Conservation (phyloP, 495 filamentous ascomycete genomes). For the Friedmanniomyces endolithicus region DNA sequence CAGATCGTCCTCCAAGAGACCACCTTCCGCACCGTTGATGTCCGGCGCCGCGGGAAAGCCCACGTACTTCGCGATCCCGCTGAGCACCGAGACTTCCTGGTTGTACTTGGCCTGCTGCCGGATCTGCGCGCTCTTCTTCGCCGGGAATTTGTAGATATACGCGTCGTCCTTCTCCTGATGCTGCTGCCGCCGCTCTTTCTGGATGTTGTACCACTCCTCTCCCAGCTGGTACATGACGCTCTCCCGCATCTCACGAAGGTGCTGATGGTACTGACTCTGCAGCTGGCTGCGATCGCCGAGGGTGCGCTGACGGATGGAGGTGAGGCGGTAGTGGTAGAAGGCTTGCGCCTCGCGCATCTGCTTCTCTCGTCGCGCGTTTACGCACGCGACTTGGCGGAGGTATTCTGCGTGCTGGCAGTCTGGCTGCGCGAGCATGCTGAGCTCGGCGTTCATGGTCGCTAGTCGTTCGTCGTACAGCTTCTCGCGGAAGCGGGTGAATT, state of each 20-base stretch:
- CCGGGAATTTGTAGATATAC: conserved; percentile 48
- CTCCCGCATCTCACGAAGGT: conserved; percentile 68
- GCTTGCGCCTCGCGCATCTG: conserved; percentile 62
- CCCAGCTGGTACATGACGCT: conserved; percentile 64
- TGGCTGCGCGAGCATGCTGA: conserved; percentile 63
- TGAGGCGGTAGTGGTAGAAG: conserved; percentile 57
- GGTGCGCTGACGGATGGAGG: conserved; percentile 57
- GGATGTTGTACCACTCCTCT: conserved; percentile 78
- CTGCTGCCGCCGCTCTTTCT: conserved; percentile 73
- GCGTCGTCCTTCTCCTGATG: conserved; percentile 56
- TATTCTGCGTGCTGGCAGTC: conserved; percentile 80
- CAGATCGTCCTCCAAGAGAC: conserved; percentile 74
- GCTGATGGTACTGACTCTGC: conserved; percentile 77
- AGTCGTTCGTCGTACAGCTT: conserved; percentile 76
- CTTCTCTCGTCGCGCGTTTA: conserved; percentile 67
- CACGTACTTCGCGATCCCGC: conserved; percentile 83
- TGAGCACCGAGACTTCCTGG: conserved; percentile 78
- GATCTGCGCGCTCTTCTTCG: conserved; percentile 57
- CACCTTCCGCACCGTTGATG: conserved; percentile 53
- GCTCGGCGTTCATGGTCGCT: conserved; percentile 50
- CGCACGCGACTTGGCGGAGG: conserved; percentile 67
- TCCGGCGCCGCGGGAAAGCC: conserved; percentile 92
- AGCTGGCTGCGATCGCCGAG: conserved; percentile 70
- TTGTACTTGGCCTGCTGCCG: conserved; percentile 78
- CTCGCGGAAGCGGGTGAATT: conserved; percentile 14